Evolutionary conservation across 805 yeast species (phyloP), one percentile per base, ranked within the genome.

Genomic region (Candida adriatica): DNA sequence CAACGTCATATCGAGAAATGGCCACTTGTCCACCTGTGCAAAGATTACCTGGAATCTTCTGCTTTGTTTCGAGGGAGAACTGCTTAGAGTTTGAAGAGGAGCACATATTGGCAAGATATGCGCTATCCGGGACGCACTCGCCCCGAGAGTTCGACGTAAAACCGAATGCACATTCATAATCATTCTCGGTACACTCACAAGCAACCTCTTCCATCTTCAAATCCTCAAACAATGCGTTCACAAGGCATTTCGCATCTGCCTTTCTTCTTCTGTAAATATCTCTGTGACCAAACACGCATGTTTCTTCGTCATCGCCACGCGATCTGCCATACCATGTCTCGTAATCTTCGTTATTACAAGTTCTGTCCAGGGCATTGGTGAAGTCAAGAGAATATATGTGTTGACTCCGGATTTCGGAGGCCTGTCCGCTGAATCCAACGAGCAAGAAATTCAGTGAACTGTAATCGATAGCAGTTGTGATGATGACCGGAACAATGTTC

Each of bases 81-180:
- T 34, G 39, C n/a, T n/a, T n/a, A n/a, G n/a, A n/a, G n/a, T n/a
- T 2, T 33, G 52, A 46, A 31, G 47, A 37, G 2, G 44, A 32
- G 8, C 76, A 76, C 7, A 64, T 58, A 20, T 62, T 53, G 9
- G 16, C 27, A 26, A 45, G 29, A 13, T 30, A 22, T 10, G 42
- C 49, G 16, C 30, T 37, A 20, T 49, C 66, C 2, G 64, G 59
- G 3, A 63, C 69, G 59, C 95, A 84, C 6, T 57, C 57, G 3
- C 70, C 71, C 17, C 58, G 49, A 0, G 49, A 43, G 36, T 55
- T 48, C 13, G 41, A 56, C 2, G 43, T 35, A 41, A 72, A 75
- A 3, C 80, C 83, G 28, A 56, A 63, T 2, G 68, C 64, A 56
- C 95, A 86, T 51, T 85, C 94, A 41, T 68, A 77, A 51, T 86